Base-by-base conservation (phyloP, 1,139 yeast genomes). In the Protomyces macrosporus region DNA sequence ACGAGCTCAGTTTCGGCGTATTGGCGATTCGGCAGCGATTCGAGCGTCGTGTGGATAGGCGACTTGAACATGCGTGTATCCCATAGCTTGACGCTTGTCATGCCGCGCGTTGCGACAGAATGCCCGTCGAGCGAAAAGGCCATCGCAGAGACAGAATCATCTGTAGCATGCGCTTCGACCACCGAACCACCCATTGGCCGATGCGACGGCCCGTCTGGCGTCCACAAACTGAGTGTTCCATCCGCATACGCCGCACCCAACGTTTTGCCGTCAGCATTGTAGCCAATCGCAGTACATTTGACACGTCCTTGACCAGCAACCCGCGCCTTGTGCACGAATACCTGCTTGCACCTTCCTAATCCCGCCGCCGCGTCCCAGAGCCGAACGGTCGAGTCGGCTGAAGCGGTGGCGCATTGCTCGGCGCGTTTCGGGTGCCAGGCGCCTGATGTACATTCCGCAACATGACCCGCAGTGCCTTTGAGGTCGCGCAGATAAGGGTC, bases 401-500 rank as follows among this genome's bases (percentile, higher is more conserved):
- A 69, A 0, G 71, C 66, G 0, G 79, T 76, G 6, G 71, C 70
- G 65, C 76, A 76, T 33, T 55, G 66, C 6, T 65, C 50, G 3
- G 58, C 52, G 45, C 62, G 65, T 4, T 63, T 55, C 1, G 75
- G 75, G 48, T 70, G 68, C 78, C 78, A 76, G n/a, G 68, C 66
- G 1, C 72, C 78, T 23, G 70, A 62, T 0, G 76, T 70, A 16
- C 76, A 68, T 53, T 72, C 75, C 0, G 77, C 74, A 1, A 71
- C 69, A 68, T 76, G 79, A 6, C 79, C 79, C 55, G 71, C 72
- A 1, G 79, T 76, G 65, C 75, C 74, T 62, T 71, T 72, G 73
- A 75, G 70, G 63, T 76, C 78, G 34, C 74, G 72, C 12, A 76
- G 67, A 65, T 76, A 76, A 73, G 74, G 74, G 55, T 76, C 79